Evolutionary conservation across 2,329 filamentous ascomycete species (phyloP).

Genomic region (Chaetomium globosum): DNA sequence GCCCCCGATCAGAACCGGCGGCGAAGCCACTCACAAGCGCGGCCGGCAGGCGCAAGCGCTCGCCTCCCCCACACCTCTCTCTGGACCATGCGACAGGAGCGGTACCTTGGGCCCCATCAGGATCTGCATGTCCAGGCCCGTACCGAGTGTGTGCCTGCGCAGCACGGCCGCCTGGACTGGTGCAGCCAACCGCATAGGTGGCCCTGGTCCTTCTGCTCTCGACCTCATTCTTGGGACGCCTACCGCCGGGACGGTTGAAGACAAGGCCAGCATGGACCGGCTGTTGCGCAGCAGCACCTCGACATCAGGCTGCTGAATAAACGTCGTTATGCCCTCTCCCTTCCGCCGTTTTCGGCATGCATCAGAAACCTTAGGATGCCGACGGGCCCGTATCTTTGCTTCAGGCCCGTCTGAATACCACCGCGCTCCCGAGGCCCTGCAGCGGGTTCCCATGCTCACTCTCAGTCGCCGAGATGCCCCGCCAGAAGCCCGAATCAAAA

Average conservation of each 20-base stretch:
- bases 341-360: not conserved
- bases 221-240: constrained; percentile 26
- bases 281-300: constrained; percentile 11
- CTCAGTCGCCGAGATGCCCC: constrained; percentile 28
- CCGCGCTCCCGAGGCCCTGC: constrained; percentile 15
- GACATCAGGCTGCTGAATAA: constrained; percentile 14
- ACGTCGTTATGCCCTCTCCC: not conserved
- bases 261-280: constrained; percentile 11
- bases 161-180: constrained; percentile 12
- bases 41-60: constrained; percentile 35
- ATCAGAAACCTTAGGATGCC: not conserved
- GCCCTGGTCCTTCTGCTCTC: constrained; percentile 24
- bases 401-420: not conserved
- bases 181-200: constrained; percentile 28
- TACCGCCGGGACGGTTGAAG: constrained; percentile 7
- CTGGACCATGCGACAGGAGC: not conserved
- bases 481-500: constrained; percentile 15
- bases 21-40: constrained; percentile 28
- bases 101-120: constrained; percentile 15
- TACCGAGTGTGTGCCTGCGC: constrained; percentile 18
- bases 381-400: not conserved
- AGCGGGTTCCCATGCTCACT: constrained; percentile 25
- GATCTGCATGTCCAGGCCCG: not conserved
- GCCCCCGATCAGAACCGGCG: not conserved
- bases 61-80: constrained; percentile 29